A percentile compares a stretch with the other conserved stretches of the same genome.
Evolutionary conservation across 257 asterid species (phyloP).

Genomic region (Rhazya stricta): DNA sequence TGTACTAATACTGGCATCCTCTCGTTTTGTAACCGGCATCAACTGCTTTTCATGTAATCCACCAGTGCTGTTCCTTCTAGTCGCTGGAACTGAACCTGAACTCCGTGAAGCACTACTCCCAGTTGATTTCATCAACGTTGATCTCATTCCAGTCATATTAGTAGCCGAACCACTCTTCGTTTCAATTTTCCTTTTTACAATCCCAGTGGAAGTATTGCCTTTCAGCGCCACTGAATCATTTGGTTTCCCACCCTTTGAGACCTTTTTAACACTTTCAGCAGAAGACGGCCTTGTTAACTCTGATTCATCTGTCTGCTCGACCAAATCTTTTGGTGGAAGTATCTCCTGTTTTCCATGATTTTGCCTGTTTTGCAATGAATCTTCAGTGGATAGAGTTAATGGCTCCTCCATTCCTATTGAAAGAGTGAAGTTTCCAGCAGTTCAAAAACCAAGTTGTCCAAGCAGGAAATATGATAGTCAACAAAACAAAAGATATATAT

Average conservation of each 20-base stretch:
- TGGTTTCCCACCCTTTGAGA: conserved; percentile 32
- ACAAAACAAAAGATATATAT: not conserved
- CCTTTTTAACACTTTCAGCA: conserved; percentile 37
- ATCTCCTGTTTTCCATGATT: conserved; percentile 18
- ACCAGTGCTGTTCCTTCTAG: conserved; percentile 84
- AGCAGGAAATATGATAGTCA: not conserved
- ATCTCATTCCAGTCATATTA: conserved; percentile 32
- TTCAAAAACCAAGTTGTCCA: not conserved
- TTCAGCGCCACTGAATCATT: conserved; percentile 25
- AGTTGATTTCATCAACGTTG: conserved; percentile 61
- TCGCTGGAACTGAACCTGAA: conserved; percentile 45
- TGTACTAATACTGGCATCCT: conserved; percentile 29
- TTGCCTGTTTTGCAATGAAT: conserved; percentile 28
- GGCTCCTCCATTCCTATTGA: conserved; percentile 38
- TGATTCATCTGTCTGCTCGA: conserved; percentile 18
- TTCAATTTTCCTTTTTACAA: conserved; percentile 39
- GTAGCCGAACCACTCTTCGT: conserved; percentile 29
- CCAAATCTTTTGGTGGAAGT: conserved; percentile 19
- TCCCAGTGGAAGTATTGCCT: conserved; percentile 24
- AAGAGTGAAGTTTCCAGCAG: not conserved
- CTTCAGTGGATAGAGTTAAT: conserved; percentile 30
- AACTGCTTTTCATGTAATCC: conserved; percentile 71
- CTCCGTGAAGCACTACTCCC: conserved; percentile 56
- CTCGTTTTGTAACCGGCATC: conserved; percentile 37
- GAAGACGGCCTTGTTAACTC: conserved; percentile 33